Evolutionary conservation across 768 basidiomycete species (phyloP), one percentile per base, ranked within the genome.

Genomic region (Russula brevipes): DNA sequence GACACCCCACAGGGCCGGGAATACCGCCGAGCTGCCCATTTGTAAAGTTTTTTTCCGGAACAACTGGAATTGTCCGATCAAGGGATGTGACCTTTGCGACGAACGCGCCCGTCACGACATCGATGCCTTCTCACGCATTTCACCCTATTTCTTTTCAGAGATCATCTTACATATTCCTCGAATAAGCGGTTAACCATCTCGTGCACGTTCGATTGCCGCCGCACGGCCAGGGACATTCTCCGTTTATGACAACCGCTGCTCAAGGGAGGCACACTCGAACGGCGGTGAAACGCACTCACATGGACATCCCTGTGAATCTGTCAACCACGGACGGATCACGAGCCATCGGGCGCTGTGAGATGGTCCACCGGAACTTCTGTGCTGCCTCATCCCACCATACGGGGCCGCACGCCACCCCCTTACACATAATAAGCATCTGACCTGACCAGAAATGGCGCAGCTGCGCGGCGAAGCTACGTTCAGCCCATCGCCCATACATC

Each of bases 321-420:
- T 60, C 52, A 60, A 12, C 1, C 50, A 44, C 54, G 54, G 54
- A n/a, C 54, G 61, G 61, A 62, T 57, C 61, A 62, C 55, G 17
- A 16, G 45, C 1, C 7, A 5, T 49, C 33, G 6, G 24, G 38
- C 38, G 38, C 38, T 39, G 7, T 39, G 7, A 39, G 7, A 7
- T 11, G 38, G 11, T 1, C 24, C 2, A 39, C 11, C 38, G 38
- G 38, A 39, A 6, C 38, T 39, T 39, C 38, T 39, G 38, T 11
- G 7, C 38, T 39, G 38, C 38, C 38, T 39, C 38, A 39, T 39
- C 38, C 11, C 24, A 24, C 24, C 24, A 24, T 24, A 24, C 24
- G 24, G 24, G 24, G 38, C 38, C 38, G 38, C 38, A 39, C 38
- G 7, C 11, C 38, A 39, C 24, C 24, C 1, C 24, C 24, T 24